Evolutionary conservation across 768 basidiomycete species (phyloP), one percentile per base, ranked within the genome.

Genomic region (Amylocystis lapponica): DNA sequence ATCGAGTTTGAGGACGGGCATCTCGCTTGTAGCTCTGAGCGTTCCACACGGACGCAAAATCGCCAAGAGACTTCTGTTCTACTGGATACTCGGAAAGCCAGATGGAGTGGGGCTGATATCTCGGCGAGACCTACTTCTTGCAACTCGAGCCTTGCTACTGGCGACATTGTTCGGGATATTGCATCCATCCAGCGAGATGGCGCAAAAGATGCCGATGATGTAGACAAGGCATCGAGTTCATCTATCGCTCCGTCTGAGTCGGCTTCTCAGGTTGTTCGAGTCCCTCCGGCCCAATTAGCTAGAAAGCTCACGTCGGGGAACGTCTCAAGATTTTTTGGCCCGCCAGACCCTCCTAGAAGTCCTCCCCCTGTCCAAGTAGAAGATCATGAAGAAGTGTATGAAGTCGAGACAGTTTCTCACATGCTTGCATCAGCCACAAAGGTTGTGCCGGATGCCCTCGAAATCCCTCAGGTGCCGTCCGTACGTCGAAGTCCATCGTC

Each of bases 241-340:
- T 67, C 72, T 25, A 52, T 74, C 10, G 59, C 61, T 25, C 72
- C 79, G 9, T 81, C 74, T 7, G 69, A 81, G 39, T 81, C 79
- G 21, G 78, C 73, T 22, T 81, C 79, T 22, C 79, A 78, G 51
- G 45, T 62, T 31, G 48, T 45, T 6, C 30, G 21, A 19, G 38
- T 37, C 13, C 19, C 30, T 21, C 14, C 17, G 17, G 27, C 22
- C 21, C 17, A 11, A 32, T 14, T 26, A 14, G 16, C 14, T 20
- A n/a, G 14, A 4, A 7, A 26, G 14, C 9, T 25, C 12, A 20
- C 21, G 19, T 40, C 53, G 19, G 42, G 21, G 22, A 43, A 38
- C 27, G 45, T 46, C 29, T 45, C 49, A 16, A 43, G 46, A 13
- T 49, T 36, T 36, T 51, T 49, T 36, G 8, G n/a, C 25, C 12